These are phyloP conservation scores for Pinus tabuliformis DNA, from an alignment of 75 land plant species.

Conservation along the genomic window DNA sequence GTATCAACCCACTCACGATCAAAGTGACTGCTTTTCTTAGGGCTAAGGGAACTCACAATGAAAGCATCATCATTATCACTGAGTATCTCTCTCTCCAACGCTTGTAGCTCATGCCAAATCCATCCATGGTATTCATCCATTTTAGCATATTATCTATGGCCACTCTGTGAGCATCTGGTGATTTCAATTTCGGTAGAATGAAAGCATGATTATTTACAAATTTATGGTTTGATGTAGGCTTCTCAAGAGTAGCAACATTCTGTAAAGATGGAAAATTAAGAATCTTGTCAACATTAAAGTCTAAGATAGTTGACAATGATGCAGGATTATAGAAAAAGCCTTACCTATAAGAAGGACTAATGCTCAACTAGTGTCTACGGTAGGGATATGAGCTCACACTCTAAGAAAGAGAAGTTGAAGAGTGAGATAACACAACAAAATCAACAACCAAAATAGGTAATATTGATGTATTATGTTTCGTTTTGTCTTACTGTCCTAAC, in stretches of 20 bases:
- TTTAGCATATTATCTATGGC: no score
- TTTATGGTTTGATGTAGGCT: no score
- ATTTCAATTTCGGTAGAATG: no score
- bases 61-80: no score
- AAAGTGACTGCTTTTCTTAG: no score
- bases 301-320: background rate
- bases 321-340: background rate
- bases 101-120: no score
- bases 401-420: background rate
- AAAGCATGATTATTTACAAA: no score
- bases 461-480: background rate
- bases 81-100: no score
- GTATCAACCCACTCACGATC: no score
- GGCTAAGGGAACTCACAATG: no score
- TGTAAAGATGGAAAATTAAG: background rate
- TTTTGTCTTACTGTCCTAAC: background rate
- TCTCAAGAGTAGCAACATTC: background rate
- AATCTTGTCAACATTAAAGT: background rate
- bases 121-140: no score
- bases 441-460: background rate
- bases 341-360: conserved; percentile 4
- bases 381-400: background rate
- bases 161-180: no score
- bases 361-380: background rate
- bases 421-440: background rate